Conservation (phyloP, 768 basidiomycete genomes). For the Suillus tomentosus region DNA sequence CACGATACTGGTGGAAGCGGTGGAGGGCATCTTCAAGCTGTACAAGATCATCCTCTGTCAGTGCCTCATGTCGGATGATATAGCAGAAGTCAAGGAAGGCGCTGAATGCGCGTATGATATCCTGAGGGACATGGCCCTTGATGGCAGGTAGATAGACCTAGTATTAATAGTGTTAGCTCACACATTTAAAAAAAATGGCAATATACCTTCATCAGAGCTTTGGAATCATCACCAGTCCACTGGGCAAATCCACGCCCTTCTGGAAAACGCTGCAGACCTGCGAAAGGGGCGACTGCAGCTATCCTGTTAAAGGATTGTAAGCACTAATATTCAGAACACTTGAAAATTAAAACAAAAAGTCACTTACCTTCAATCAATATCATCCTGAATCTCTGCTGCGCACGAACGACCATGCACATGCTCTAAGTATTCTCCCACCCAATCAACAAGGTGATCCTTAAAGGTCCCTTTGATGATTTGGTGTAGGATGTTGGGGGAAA, state of each 20-base stretch:
- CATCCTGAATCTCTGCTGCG: neutral
- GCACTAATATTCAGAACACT: too few relatives aligned
- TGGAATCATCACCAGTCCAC: conserved; percentile 25
- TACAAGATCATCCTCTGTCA: conserved; percentile 6
- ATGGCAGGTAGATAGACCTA: conserved; percentile 37
- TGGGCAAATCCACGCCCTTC: conserved; percentile 21
- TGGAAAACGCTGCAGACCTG: conserved; percentile 19
- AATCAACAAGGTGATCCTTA: conserved; percentile 18
- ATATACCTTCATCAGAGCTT: conserved; percentile 27
- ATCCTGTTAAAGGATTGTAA: conserved; percentile 16
- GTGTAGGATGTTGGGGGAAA: conserved; percentile 1
- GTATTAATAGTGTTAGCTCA: neutral
- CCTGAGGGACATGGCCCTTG: conserved; percentile 30
- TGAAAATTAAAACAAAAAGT: too few relatives aligned
- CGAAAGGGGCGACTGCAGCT: conserved; percentile 25
- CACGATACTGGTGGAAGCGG: neutral
- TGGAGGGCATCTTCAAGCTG: neutral
- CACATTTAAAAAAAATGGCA: too few relatives aligned
- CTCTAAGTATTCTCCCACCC: conserved; percentile 13
- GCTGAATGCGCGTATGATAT: conserved; percentile 21
- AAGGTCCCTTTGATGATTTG: conserved; percentile 9
- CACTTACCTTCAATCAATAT: neutral
- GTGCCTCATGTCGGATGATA: conserved; percentile 7
- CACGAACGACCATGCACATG: neutral
- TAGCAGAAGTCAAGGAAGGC: conserved; percentile 32